Percentiles rank a stretch among this genome's conserved stretches.
These are phyloP conservation scores for Truncatella angustata DNA, from an alignment of 2,329 filamentous ascomycete genomes.

Conservation along the genomic window DNA sequence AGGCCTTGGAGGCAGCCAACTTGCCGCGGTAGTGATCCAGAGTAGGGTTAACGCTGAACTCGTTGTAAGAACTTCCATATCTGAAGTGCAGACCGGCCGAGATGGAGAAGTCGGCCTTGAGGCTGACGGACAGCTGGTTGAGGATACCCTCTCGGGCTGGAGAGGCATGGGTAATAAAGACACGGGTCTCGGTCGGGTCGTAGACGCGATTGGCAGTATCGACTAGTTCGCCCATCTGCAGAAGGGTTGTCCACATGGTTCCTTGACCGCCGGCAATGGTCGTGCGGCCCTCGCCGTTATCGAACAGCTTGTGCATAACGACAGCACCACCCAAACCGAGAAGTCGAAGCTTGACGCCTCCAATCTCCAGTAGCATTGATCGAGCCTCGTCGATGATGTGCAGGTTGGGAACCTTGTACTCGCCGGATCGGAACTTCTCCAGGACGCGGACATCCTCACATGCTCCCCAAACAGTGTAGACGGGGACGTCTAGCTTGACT, in stretches of 20 bases:
- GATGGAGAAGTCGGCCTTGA: slow-evolving; percentile 98
- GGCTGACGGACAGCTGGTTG: slow-evolving; percentile 94
- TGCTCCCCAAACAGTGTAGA: slow-evolving; percentile 98
- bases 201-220: slow-evolving; percentile 98
- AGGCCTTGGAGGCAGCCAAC: slow-evolving; percentile 94
- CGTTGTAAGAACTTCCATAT: slow-evolving; percentile 98
- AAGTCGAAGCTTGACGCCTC: slow-evolving; percentile 91
- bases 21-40: slow-evolving; percentile 98
- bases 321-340: slow-evolving; percentile 93
- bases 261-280: slow-evolving; percentile 98
- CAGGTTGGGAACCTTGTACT: slow-evolving; percentile 96
- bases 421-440: slow-evolving; percentile 94
- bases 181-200: slow-evolving; percentile 93
- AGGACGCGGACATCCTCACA: slow-evolving; percentile 97
- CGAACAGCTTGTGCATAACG: slow-evolving; percentile 99
- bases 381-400: slow-evolving; percentile 98
- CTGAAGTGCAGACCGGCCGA: slow-evolving; percentile 97
- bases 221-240: slow-evolving; percentile 97
- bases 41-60: slow-evolving; percentile 98
- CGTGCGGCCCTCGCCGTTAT: slow-evolving; percentile 95
- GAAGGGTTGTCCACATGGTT: slow-evolving; percentile 98
- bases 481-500: slow-evolving; percentile 89
- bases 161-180: slow-evolving; percentile 96
- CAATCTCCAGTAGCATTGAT: slow-evolving; percentile 90
- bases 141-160: slow-evolving; percentile 93